These are phyloP conservation scores for Penicillium argentinense DNA, from an alignment of 495 filamentous ascomycete species.

Conservation along the genomic window DNA sequence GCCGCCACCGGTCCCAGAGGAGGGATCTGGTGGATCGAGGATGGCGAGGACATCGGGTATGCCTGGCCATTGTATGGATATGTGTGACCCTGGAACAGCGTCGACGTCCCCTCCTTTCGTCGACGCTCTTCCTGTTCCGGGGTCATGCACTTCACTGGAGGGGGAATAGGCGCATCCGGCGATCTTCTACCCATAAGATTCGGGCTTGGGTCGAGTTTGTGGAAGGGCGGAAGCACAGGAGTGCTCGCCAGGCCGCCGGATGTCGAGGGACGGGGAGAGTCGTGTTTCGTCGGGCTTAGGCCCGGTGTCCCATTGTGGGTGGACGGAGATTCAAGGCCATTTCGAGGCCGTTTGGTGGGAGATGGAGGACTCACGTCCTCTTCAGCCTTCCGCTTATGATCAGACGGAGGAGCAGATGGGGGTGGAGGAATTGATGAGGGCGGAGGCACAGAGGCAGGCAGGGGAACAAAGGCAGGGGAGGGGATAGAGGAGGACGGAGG, in stretches of 20 bases:
- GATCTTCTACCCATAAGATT: conserved; percentile 52
- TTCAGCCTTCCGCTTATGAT: too few relatives aligned
- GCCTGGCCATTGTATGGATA: conserved; percentile 27
- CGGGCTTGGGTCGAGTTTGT: conserved; percentile 48
- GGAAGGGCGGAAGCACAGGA: conserved; percentile 49
- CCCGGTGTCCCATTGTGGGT: conserved; percentile 61
- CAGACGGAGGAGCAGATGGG: too few relatives aligned
- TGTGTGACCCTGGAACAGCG: conserved; percentile 25
- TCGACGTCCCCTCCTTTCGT: conserved; percentile 40
- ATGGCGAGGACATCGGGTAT: conserved; percentile 32
- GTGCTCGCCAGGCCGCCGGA: conserved; percentile 46
- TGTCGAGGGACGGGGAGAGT: conserved; percentile 50
- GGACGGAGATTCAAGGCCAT: too few relatives aligned
- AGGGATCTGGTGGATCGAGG: conserved; percentile 40
- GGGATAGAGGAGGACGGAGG: conserved; percentile 16
- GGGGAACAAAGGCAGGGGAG: too few relatives aligned
- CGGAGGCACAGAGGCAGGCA: too few relatives aligned
- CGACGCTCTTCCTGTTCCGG: conserved; percentile 48
- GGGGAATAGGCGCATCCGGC: conserved; percentile 46
- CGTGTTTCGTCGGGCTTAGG: conserved; percentile 78
- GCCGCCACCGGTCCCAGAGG: conserved; percentile 32
- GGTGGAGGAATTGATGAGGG: too few relatives aligned
- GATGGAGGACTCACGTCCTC: too few relatives aligned
- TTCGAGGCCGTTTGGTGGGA: too few relatives aligned
- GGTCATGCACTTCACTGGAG: conserved; percentile 49